A percentile compares a stretch with the other conserved stretches of the same genome.
phyloP scores from a whole-genome alignment of 2,329 filamentous ascomycete species.

The Ascochyta fabae region DNA sequence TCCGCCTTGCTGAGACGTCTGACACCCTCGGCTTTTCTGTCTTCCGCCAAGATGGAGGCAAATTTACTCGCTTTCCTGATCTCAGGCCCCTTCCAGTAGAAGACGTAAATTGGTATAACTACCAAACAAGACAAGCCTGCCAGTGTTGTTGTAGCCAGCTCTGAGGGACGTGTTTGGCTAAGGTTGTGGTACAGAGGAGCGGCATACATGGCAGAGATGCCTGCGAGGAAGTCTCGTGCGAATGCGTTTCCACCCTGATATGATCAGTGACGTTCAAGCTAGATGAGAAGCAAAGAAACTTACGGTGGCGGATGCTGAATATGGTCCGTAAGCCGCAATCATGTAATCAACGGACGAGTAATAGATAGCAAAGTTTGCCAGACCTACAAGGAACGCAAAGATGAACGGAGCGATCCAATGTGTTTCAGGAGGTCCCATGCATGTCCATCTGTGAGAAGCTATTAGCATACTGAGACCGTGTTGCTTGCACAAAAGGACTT shows the following conservation, averaged over 20 bases:
- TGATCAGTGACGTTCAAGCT: slow-evolving; percentile 70
- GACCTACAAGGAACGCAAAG: slow-evolving; percentile 69
- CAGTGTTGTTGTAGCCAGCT: slow-evolving; percentile 62
- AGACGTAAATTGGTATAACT: slow-evolving; percentile 50
- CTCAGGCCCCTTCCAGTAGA: slow-evolving; percentile 59
- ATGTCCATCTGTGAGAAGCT: slow-evolving; percentile 58
- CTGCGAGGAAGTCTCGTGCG: slow-evolving; percentile 74
- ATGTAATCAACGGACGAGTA: slow-evolving; percentile 81
- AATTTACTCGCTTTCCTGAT: slow-evolving; percentile 62
- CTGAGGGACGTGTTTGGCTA: slow-evolving; percentile 49
- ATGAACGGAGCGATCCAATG: slow-evolving; percentile 74
- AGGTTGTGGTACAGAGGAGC: slow-evolving; percentile 60
- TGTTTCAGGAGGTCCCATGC: slow-evolving; percentile 63
- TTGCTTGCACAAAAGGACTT: neutral
- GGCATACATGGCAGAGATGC: slow-evolving; percentile 71
- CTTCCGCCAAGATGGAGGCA: slow-evolving; percentile 47
- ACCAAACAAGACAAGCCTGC: slow-evolving; percentile 57
- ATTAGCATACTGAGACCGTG: neutral
- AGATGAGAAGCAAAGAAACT: slow-evolving; percentile 70
- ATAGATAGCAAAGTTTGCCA: slow-evolving; percentile 73
- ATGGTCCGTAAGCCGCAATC: slow-evolving; percentile 75
- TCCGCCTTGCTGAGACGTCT: slow-evolving; percentile 29
- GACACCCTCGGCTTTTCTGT: slow-evolving; percentile 29
- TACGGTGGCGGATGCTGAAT: slow-evolving; percentile 71
- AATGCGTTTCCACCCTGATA: slow-evolving; percentile 71